Conservation (phyloP, 768 basidiomycete species). For the Suillus ampliporus region DNA sequence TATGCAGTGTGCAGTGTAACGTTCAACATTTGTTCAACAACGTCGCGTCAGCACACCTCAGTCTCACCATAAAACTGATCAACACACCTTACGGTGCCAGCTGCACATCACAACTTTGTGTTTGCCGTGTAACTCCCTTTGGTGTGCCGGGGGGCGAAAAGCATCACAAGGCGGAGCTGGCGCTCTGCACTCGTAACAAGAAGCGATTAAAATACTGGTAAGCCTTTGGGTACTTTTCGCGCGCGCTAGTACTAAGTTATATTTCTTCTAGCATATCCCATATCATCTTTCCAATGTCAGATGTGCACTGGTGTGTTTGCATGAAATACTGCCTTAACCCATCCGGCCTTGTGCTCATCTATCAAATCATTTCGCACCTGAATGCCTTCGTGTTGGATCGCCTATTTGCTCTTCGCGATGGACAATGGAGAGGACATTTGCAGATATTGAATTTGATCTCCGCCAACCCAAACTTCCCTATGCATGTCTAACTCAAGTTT, state of each 20-base stretch:
- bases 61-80: too few relatives aligned
- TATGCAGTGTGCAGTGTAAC: too few relatives aligned
- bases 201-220: too few relatives aligned
- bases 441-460: slow-evolving; percentile 33
- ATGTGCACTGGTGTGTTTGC: not conserved
- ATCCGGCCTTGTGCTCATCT: slow-evolving; percentile 30
- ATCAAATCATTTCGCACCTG: slow-evolving; percentile 27
- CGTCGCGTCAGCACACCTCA: too few relatives aligned
- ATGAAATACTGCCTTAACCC: slow-evolving; percentile 15
- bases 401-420: slow-evolving; percentile 33
- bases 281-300: not conserved
- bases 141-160: too few relatives aligned
- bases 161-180: too few relatives aligned
- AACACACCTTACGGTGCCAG: too few relatives aligned
- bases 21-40: too few relatives aligned
- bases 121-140: too few relatives aligned
- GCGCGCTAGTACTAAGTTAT: not conserved
- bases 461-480: slow-evolving; percentile 27
- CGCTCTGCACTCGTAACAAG: too few relatives aligned
- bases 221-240: too few relatives aligned
- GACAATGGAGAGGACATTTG: slow-evolving; percentile 35
- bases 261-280: not conserved
- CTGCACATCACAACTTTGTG: too few relatives aligned
- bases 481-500: slow-evolving; percentile 33
- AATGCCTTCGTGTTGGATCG: slow-evolving; percentile 29